Base-by-base conservation (phyloP, 108 stramenopile genomes). In the Cyclotella choctawhatcheeana region DNA sequence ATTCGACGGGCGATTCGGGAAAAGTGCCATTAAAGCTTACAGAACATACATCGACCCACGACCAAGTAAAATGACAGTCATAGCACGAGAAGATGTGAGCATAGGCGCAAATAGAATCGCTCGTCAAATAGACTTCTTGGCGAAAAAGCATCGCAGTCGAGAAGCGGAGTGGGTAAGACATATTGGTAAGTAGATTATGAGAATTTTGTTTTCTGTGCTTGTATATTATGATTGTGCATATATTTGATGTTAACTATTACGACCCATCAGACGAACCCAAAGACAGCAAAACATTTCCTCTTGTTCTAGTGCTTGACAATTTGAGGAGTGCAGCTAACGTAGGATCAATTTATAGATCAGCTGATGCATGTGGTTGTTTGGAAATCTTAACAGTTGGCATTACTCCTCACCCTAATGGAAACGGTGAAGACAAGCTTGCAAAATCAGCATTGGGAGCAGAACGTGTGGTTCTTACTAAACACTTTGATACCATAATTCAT, bases 251-350 rank as follows among this genome's bases (percentile, higher is more conserved):
- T n/a, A n/a, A n/a, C 51, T n/a, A 21, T 18, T 21, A 7, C 7
- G n/a, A n/a, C n/a, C n/a, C n/a, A n/a, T n/a, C 27, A 69, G 53
- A 64, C 8, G 67, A 62, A 35, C 44, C 71, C 14, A 70, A 76
- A 52, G 45, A 67, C 5, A 65, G 76, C 6, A 58, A 78, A 60
- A 70, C 66, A 21, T 94, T 89, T 74, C 93, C 93, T n/a, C 66
- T 94, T 0, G 71, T 89, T 10, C 52, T 96, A 14, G 72, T 96
- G 8, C 67, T 96, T 45, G 93, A 96, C 62, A 96, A 96, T 81
- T 48, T 96, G 6, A 76, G 95, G 45, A 85, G 85, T 66, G 93
- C 95, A 33, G 80, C 89, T 24, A 96, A 96, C 74, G 95, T 96
- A 7, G 95, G 95, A 24, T 88, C 86, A 47, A 74, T 96, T 6